phyloP scores from a whole-genome alignment of 352 stramenopile genomes.

The Peronosclerospora sorghi region DNA sequence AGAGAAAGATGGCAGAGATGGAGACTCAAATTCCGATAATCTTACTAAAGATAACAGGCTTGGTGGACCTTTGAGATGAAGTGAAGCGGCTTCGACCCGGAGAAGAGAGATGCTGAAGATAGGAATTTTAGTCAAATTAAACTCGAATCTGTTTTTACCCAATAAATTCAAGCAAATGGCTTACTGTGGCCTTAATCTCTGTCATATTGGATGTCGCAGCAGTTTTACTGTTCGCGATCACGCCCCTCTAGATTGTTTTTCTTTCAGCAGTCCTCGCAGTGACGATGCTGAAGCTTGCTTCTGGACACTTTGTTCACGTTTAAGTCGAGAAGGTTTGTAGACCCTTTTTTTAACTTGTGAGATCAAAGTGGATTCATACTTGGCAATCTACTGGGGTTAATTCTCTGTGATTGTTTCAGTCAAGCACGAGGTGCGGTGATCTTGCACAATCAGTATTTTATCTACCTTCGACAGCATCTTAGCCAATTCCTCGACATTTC shows the following conservation, averaged over 20 bases:
- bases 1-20: slow-evolving; percentile 5
- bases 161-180: background rate
- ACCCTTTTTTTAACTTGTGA: slow-evolving; percentile 13
- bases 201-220: too few species aligned
- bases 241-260: slow-evolving; percentile 1
- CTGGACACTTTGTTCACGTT: slow-evolving; percentile 18
- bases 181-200: slow-evolving; percentile 1
- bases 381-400: slow-evolving; percentile 20
- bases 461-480: slow-evolving; percentile 26
- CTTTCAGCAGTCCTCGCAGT: slow-evolving; percentile 8
- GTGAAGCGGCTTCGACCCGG: slow-evolving; percentile 17
- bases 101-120: slow-evolving; percentile 8
- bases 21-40: slow-evolving; percentile 1
- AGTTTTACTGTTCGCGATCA: background rate
- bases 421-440: slow-evolving; percentile 37
- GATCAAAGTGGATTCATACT: slow-evolving; percentile 8
- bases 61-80: slow-evolving; percentile 15
- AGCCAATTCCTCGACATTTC: slow-evolving; percentile 37
- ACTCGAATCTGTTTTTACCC: background rate
- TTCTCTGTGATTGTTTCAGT: slow-evolving; percentile 31
- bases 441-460: slow-evolving; percentile 32
- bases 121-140: background rate
- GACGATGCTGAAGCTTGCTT: slow-evolving; percentile 21
- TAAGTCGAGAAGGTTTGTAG: slow-evolving; percentile 16
- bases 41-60: slow-evolving; percentile 7